Evolutionary conservation across 495 filamentous ascomycete species (phyloP).

Genomic region (Penicillium herquei): DNA sequence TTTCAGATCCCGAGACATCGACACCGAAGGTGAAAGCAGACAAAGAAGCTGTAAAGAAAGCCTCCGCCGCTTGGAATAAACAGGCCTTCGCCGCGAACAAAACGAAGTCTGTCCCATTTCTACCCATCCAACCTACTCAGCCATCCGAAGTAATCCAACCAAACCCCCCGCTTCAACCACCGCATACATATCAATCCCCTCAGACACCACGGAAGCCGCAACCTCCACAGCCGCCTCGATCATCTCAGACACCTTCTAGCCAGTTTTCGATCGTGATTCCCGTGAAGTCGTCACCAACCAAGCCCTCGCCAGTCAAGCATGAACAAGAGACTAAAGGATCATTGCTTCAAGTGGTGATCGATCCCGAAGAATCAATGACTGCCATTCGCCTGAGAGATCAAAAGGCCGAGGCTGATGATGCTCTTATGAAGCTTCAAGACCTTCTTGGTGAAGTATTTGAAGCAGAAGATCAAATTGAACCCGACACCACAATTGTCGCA

Average conservation of each 20-base stretch:
- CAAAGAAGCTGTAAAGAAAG: slow-evolving; percentile 12
- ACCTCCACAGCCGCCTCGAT: background rate
- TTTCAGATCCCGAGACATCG: slow-evolving; percentile 41
- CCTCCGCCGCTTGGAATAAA: slow-evolving; percentile 18
- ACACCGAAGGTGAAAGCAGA: slow-evolving; percentile 19
- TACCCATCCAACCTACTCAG: background rate
- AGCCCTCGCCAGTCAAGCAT: slow-evolving; percentile 11
- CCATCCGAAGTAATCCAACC: background rate
- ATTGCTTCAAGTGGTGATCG: slow-evolving; percentile 24
- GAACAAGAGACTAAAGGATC: slow-evolving; percentile 25
- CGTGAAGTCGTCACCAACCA: slow-evolving; percentile 29
- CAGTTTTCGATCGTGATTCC: slow-evolving; percentile 42
- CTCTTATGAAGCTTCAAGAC: slow-evolving; percentile 62
- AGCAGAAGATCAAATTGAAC: slow-evolving; percentile 67
- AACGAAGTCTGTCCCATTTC: slow-evolving; percentile 10
- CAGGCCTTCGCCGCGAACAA: slow-evolving; percentile 22
- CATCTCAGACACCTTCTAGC: slow-evolving; percentile 16
- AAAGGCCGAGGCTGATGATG: slow-evolving; percentile 74
- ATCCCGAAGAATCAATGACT: slow-evolving; percentile 25
- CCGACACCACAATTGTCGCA: slow-evolving; percentile 40
- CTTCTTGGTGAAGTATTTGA: slow-evolving; percentile 73
- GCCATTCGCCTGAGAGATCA: slow-evolving; percentile 57
- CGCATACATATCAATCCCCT: background rate
- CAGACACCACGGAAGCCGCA: background rate
- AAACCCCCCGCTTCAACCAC: background rate